A percentile compares a stretch with the other conserved stretches of the same genome.
phyloP scores from a whole-genome alignment of 1,284 basidiomycete genomes.

The Cryptococcus sp. region DNA sequence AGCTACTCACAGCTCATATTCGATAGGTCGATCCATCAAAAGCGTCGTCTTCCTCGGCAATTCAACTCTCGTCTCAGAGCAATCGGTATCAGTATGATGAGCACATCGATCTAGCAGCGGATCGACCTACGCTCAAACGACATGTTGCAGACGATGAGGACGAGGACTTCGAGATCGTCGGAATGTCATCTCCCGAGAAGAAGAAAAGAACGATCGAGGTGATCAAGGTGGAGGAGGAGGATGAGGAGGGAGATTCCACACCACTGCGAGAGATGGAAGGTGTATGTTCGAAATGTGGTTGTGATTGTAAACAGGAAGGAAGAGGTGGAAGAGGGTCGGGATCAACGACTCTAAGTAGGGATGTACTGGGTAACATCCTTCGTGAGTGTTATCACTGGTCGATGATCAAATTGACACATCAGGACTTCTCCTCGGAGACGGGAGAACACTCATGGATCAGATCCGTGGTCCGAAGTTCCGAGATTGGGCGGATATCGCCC shows the following conservation, averaged over 20 bases:
- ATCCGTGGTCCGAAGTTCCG: background rate
- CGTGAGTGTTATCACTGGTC: background rate
- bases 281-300: background rate
- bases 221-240: background rate
- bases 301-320: background rate
- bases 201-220: background rate
- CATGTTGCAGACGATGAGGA: background rate
- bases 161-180: background rate
- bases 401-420: background rate
- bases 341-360: background rate
- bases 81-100: background rate
- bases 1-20: too few species aligned
- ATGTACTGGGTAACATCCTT: background rate
- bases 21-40: background rate
- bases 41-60: background rate
- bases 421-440: background rate
- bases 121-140: background rate
- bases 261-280: background rate
- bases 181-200: background rate
- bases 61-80: background rate
- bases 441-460: background rate
- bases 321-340: background rate
- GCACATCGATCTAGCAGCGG: background rate
- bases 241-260: background rate
- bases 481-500: slow-evolving; percentile 19